These are phyloP conservation scores for Gynostemma pentaphyllum DNA, from an alignment of 306 rosid genomes.

Conservation along the genomic window DNA sequence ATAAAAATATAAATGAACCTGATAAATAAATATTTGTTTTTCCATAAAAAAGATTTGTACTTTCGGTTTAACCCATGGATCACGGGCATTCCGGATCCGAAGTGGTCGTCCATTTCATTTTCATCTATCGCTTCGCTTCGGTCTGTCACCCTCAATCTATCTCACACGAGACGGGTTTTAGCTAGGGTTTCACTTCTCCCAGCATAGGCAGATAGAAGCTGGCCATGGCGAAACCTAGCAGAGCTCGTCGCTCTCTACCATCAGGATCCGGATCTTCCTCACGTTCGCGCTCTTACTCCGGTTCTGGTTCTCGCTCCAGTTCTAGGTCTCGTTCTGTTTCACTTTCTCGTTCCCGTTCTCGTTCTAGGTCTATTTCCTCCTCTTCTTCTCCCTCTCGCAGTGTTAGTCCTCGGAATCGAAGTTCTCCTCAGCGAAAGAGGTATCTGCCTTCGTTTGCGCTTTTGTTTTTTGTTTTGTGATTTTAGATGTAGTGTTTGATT, in stretches of 20 bases:
- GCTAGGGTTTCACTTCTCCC: constrained; percentile 38
- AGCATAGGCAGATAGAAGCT: background rate
- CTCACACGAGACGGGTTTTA: constrained; percentile 40
- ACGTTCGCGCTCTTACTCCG: constrained; percentile 43
- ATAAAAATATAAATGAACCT: too few species aligned
- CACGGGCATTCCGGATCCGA: too few species aligned
- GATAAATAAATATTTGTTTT: too few species aligned
- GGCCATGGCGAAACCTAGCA: constrained; percentile 87
- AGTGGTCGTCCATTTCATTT: background rate
- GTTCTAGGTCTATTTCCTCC: constrained; percentile 58
- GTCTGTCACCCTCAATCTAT: background rate
- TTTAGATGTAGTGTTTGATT: background rate
- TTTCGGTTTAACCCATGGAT: too few species aligned
- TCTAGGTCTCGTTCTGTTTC: constrained; percentile 42
- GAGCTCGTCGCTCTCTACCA: constrained; percentile 80
- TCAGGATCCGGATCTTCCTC: constrained; percentile 76
- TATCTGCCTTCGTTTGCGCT: constrained; percentile 6
- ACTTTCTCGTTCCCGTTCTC: constrained; percentile 34
- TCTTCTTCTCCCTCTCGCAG: constrained; percentile 73
- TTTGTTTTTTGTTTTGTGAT: constrained; percentile 1
- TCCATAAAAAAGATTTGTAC: too few species aligned
- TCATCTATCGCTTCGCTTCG: background rate
- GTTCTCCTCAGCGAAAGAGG: constrained; percentile 56
- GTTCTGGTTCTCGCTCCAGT: constrained; percentile 47
- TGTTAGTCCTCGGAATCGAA: constrained; percentile 53